These are phyloP conservation scores for Solanum aculeatissimum DNA, from an alignment of 305 asterid genomes.

Conservation along the genomic window DNA sequence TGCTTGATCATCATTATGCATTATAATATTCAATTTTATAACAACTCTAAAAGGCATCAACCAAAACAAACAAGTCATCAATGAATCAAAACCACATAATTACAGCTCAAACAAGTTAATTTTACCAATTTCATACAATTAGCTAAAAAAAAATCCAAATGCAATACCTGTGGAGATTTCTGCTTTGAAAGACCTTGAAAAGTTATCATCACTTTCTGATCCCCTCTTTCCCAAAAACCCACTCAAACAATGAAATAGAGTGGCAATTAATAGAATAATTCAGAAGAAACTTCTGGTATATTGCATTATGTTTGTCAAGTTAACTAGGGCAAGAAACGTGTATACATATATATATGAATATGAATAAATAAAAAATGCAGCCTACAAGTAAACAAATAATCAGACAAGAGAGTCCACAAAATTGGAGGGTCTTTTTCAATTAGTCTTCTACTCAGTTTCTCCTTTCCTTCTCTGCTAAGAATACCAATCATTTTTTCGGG, in stretches of 20 bases:
- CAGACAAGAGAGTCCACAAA: background rate
- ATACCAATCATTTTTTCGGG: background rate
- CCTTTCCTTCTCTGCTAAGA: slow-evolving; percentile 19
- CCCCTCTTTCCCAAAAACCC: background rate
- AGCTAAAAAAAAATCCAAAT: background rate
- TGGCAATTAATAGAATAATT: background rate
- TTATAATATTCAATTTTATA: background rate
- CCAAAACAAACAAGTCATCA: background rate
- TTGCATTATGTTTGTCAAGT: background rate
- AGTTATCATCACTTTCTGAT: slow-evolving; percentile 32
- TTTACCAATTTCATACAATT: background rate
- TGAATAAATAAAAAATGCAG: background rate
- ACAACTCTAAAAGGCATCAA: background rate
- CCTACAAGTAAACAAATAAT: background rate
- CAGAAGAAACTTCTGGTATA: background rate
- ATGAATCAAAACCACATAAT: background rate
- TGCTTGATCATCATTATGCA: background rate
- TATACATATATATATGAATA: background rate
- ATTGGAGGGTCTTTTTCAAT: slow-evolving; percentile 5
- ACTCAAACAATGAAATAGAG: background rate
- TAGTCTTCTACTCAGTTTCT: background rate
- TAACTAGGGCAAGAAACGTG: background rate
- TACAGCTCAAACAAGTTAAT: background rate
- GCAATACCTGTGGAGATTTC: slow-evolving; percentile 41
- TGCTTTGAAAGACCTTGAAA: slow-evolving; percentile 36